Evolutionary conservation across 78 protist genomes (phyloP).

Genomic region (Cyanophora paradoxa): DNA sequence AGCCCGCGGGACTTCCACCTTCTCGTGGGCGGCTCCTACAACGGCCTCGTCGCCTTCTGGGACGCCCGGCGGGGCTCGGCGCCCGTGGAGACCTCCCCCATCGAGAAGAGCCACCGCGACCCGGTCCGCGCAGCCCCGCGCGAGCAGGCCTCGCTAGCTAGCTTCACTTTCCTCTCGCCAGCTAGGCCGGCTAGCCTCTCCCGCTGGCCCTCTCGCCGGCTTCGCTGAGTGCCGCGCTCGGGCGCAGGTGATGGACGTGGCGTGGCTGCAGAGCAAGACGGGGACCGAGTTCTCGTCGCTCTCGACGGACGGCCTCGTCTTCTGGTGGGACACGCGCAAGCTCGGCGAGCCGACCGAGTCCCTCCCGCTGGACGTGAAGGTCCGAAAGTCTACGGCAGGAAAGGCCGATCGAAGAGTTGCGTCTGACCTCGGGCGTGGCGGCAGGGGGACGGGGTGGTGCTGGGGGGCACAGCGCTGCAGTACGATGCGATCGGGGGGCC

Average conservation of each 20-base stretch:
- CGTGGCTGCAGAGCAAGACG: conserved; percentile 66
- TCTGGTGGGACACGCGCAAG: conserved; percentile 74
- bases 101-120: conserved; percentile 71
- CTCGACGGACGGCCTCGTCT: conserved; percentile 50
- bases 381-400: too few relatives aligned
- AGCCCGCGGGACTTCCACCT: conserved; percentile 67
- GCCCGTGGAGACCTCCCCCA: conserved; percentile 32
- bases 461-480: conserved; percentile 42
- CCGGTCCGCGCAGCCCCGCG: too few relatives aligned
- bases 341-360: conserved; percentile 47
- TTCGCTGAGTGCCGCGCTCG: too few relatives aligned
- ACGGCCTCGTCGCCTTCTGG: conserved; percentile 65
- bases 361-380: conserved; percentile 37
- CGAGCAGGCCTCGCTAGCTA: too few relatives aligned
- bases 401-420: too few relatives aligned
- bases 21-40: conserved; percentile 71
- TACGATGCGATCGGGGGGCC: conserved; percentile 54
- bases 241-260: too few relatives aligned
- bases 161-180: too few relatives aligned
- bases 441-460: conserved; percentile 3
- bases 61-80: conserved; percentile 50
- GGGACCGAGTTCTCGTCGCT: conserved; percentile 56
- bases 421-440: too few relatives aligned
- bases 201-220: too few relatives aligned
- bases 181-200: too few relatives aligned